These are phyloP conservation scores for Neotropicomus parvogracilis DNA, from an alignment of 1,284 basidiomycete species.

Conservation along the genomic window DNA sequence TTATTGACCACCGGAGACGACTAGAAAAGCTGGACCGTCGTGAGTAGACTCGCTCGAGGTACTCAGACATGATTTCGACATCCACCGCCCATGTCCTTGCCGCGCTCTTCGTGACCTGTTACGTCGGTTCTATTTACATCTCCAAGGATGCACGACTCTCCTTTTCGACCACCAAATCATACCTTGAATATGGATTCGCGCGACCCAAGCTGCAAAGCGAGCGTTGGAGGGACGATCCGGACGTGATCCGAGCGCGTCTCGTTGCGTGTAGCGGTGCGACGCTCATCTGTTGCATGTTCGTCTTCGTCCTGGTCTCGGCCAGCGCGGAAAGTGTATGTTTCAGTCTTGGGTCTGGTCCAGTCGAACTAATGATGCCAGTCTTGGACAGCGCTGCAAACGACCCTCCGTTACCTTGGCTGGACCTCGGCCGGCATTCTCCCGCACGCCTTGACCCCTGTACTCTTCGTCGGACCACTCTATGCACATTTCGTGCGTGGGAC, in stretches of 20 bases:
- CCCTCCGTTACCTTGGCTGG: slow-evolving; percentile 25
- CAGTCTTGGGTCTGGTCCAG: neutral
- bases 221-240: slow-evolving; percentile 69
- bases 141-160: slow-evolving; percentile 53
- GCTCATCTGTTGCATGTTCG: slow-evolving; percentile 44
- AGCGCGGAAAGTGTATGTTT: slow-evolving; percentile 32
- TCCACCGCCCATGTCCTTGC: slow-evolving; percentile 47
- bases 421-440: slow-evolving; percentile 38
- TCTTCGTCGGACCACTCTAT: slow-evolving; percentile 87
- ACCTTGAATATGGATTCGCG: slow-evolving; percentile 27
- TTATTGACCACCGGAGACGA: slow-evolving; percentile 16
- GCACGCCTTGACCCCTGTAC: slow-evolving; percentile 67
- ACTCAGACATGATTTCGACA: slow-evolving; percentile 26
- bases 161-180: slow-evolving; percentile 35
- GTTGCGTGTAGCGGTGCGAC: slow-evolving; percentile 58
- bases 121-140: slow-evolving; percentile 65
- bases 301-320: slow-evolving; percentile 40
- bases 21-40: slow-evolving; percentile 17
- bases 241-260: slow-evolving; percentile 68
- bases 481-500: slow-evolving; percentile 50
- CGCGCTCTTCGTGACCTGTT: slow-evolving; percentile 45
- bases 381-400: slow-evolving; percentile 15
- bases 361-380: slow-evolving; percentile 16
- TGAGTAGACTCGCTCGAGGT: slow-evolving; percentile 4
- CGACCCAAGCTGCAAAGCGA: slow-evolving; percentile 35